Conservation (phyloP, 1,139 yeast species). For the Geotrichum bryndzae region DNA sequence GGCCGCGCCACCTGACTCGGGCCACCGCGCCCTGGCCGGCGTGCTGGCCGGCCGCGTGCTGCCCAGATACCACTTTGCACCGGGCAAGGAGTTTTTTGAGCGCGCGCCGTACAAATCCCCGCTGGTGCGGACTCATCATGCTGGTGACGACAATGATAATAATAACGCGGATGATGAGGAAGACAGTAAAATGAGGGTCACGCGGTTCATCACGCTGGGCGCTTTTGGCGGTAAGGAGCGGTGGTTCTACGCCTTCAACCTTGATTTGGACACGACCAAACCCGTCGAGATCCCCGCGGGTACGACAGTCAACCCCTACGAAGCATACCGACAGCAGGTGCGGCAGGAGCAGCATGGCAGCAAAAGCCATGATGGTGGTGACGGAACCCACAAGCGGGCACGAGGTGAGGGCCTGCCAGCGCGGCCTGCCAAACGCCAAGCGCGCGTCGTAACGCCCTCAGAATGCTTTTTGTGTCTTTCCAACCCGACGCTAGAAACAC, state of each 20-base stretch:
- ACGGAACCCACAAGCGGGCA: neutral
- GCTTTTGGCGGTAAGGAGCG: constrained; percentile 22
- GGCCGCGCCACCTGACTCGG: neutral
- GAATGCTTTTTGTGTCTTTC: constrained; percentile 78
- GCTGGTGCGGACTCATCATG: neutral
- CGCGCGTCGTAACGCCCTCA: constrained; percentile 18
- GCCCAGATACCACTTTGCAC: constrained; percentile 26
- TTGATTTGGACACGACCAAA: constrained; percentile 8
- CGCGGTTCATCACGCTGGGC: constrained; percentile 28
- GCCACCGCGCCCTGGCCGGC: neutral
- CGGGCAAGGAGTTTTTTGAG: constrained; percentile 23
- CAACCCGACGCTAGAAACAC: constrained; percentile 71
- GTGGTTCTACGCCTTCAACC: constrained; percentile 29
- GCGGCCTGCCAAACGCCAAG: constrained; percentile 2
- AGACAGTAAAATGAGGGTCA: constrained; percentile 13
- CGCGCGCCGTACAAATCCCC: constrained; percentile 25
- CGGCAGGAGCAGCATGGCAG: neutral
- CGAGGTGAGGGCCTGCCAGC: neutral
- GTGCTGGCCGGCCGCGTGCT: neutral
- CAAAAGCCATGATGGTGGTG: neutral
- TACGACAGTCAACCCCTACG: constrained; percentile 14
- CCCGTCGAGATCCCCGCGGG: constrained; percentile 5
- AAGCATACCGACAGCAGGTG: neutral
- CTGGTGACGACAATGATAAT: too few relatives aligned
- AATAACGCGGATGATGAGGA: constrained; percentile 8